Percentiles rank a stretch among this genome's conserved stretches.
Evolutionary conservation across 805 yeast genomes (phyloP).

Genomic region (Zygosaccharomyces bisporus): DNA sequence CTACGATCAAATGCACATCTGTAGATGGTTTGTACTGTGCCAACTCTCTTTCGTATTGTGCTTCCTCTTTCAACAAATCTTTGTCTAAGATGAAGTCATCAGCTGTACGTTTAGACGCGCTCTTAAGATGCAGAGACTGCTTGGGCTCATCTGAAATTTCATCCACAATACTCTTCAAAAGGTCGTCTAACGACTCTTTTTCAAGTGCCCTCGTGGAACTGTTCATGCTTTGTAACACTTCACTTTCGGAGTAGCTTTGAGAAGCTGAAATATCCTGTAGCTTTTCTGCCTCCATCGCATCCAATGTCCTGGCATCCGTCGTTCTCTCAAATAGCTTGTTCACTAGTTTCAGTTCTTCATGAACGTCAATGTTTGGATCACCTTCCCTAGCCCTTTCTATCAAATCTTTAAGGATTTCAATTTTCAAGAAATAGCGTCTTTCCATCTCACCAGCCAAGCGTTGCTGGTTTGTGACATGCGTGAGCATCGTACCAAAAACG

Average conservation of each 20-base stretch:
- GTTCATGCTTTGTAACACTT: conserved; percentile 29
- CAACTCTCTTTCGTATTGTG: conserved; percentile 27
- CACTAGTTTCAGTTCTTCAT: conserved; percentile 40
- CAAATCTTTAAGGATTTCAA: conserved; percentile 38
- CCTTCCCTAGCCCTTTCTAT: conserved; percentile 40
- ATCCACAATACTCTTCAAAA: conserved; percentile 30
- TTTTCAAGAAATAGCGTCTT: conserved; percentile 38
- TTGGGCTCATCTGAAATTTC: conserved; percentile 19
- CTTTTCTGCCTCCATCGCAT: conserved; percentile 20
- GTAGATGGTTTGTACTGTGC: conserved; percentile 33
- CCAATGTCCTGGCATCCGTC: conserved; percentile 15
- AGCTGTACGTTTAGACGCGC: neutral
- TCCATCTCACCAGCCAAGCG: conserved; percentile 41
- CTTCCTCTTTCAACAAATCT: conserved; percentile 16
- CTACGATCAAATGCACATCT: conserved; percentile 38
- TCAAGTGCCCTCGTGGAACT: conserved; percentile 17
- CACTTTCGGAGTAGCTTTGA: conserved; percentile 13
- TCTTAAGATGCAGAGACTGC: neutral
- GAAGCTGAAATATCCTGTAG: conserved; percentile 10
- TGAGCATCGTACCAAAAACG: conserved; percentile 45
- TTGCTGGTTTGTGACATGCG: conserved; percentile 43
- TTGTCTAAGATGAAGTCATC: conserved; percentile 25
- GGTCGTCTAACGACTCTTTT: conserved; percentile 31
- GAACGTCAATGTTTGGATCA: conserved; percentile 37
- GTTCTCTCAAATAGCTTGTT: conserved; percentile 34